Percentiles rank a stretch among this genome's conserved stretches.
phyloP scores from a whole-genome alignment of 129 eudicot genomes.

The Escallonia herrerae region DNA sequence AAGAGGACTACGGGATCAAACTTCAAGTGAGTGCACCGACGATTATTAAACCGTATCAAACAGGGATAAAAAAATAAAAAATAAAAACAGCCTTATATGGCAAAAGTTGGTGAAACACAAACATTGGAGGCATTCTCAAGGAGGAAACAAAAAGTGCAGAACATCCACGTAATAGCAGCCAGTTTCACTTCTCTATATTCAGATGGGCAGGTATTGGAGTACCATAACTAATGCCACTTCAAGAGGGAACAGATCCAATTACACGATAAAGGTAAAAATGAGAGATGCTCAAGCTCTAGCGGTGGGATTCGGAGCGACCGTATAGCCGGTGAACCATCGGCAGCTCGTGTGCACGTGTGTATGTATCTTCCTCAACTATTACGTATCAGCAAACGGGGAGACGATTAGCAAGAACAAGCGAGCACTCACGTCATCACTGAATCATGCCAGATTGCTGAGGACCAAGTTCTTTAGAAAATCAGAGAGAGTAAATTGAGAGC shows the following conservation, averaged over 20 bases:
- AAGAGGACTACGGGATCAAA: too few relatives aligned
- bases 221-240: constrained; percentile 47
- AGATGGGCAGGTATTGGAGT: constrained; percentile 76
- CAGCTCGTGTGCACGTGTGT: neutral
- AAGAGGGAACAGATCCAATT: constrained; percentile 30
- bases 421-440: constrained; percentile 1
- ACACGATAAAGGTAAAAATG: constrained; percentile 27
- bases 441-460: neutral
- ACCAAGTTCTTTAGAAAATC: constrained; percentile 4
- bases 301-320: constrained; percentile 15
- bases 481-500: too few relatives aligned
- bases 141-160: constrained; percentile 18
- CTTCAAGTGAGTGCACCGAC: too few relatives aligned
- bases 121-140: constrained; percentile 18
- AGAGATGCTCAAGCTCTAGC: constrained; percentile 23
- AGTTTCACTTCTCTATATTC: constrained; percentile 84
- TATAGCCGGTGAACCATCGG: neutral
- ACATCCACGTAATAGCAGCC: constrained; percentile 20
- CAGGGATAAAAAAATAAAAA: too few relatives aligned
- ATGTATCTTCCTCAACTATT: constrained; percentile 3
- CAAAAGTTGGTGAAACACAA: too few relatives aligned
- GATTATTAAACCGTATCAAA: too few relatives aligned
- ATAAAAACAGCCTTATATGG: too few relatives aligned
- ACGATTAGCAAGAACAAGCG: constrained; percentile 4
- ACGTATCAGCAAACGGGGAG: constrained; percentile 2